Conservation (phyloP, 2,329 filamentous ascomycete genomes). For the Phyllosticta capitalensis region DNA sequence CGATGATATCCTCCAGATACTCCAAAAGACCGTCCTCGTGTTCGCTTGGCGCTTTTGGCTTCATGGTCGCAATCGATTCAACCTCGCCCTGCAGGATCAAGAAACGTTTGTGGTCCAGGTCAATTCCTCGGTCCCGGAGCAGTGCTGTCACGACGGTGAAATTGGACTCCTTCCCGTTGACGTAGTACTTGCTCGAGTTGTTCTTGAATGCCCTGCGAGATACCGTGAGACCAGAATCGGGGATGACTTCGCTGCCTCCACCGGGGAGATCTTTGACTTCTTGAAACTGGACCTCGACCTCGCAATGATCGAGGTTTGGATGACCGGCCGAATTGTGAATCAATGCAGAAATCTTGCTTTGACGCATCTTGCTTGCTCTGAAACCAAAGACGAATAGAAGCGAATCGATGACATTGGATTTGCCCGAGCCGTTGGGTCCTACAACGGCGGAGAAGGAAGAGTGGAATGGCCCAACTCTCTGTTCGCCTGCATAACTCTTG, state of each 20-base stretch:
- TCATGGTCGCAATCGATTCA: conserved; percentile 98
- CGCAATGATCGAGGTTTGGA: conserved; percentile 79
- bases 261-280: conserved; percentile 83
- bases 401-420: conserved; percentile 98
- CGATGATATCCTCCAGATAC: conserved; percentile 97
- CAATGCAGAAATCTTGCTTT: conserved; percentile 93
- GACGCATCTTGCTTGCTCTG: conserved; percentile 96
- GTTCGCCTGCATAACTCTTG: conserved; percentile 94
- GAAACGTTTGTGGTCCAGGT: conserved; percentile 96
- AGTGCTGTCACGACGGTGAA: conserved; percentile 87
- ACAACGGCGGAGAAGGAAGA: conserved; percentile 96
- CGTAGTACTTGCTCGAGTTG: conserved; percentile 97
- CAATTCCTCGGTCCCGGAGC: conserved; percentile 78
- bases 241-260: conserved; percentile 66
- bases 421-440: conserved; percentile 93
- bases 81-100: conserved; percentile 95
- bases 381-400: conserved; percentile 98
- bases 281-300: conserved; percentile 93
- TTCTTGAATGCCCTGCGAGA: conserved; percentile 94
- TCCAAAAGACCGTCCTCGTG: conserved; percentile 94
- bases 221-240: conserved; percentile 75
- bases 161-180: conserved; percentile 80
- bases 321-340: conserved; percentile 93
- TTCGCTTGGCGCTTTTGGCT: conserved; percentile 87
- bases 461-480: conserved; percentile 95